A percentile compares a stretch with the other conserved stretches of the same genome.
Evolutionary conservation across 2,329 filamentous ascomycete genomes (phyloP).

Genomic region (Alternaria novae-zelandiae): DNA sequence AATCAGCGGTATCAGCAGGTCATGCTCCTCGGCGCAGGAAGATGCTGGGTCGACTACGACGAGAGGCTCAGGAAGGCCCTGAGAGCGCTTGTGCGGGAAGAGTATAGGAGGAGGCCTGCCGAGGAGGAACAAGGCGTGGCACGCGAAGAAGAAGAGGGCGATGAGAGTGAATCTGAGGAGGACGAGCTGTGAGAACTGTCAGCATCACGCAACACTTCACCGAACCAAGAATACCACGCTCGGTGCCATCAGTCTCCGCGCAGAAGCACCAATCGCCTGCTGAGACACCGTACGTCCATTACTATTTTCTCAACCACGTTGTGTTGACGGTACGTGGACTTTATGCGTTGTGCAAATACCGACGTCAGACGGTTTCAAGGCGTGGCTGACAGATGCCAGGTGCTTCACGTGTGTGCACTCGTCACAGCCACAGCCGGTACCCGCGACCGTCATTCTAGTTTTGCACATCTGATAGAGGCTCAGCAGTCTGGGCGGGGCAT

Average conservation of each 20-base stretch:
- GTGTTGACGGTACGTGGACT: not conserved
- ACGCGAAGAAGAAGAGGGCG: conserved; percentile 8
- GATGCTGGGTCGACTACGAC: conserved; percentile 75
- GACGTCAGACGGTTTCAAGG: not conserved
- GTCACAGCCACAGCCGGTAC: not conserved
- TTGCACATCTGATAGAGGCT: not conserved
- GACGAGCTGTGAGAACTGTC: conserved; percentile 16
- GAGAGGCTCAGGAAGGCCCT: conserved; percentile 70
- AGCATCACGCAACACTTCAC: not conserved
- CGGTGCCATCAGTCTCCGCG: not conserved
- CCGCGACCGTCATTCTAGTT: not conserved
- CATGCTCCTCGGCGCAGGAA: conserved; percentile 70
- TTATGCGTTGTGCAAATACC: not conserved
- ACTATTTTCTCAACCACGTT: not conserved
- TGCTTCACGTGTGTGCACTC: not conserved
- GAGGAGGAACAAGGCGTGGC: conserved; percentile 15
- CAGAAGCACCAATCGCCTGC: not conserved
- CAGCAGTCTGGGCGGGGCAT: not conserved
- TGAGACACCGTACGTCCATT: not conserved
- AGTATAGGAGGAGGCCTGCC: conserved; percentile 61
- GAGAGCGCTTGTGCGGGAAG: conserved; percentile 67
- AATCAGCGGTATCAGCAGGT: conserved; percentile 72
- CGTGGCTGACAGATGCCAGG: conserved; percentile 13
- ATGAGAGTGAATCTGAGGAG: not conserved
- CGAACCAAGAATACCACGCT: not conserved